Evolutionary conservation across 805 yeast genomes (phyloP).

Genomic region (Pichia cabralensis): DNA sequence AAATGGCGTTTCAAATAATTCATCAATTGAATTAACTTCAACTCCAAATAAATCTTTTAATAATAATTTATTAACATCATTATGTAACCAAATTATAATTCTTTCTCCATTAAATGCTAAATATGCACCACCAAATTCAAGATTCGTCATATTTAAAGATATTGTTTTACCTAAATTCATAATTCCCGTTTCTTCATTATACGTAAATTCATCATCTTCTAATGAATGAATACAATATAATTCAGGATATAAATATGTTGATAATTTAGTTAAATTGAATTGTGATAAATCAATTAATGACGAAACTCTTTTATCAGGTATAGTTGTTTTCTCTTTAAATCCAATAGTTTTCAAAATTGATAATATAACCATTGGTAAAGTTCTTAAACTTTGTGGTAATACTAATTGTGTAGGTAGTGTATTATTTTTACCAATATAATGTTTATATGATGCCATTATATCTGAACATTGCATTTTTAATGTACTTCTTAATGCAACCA

Average conservation of each 20-base stretch:
- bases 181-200: constrained; percentile 30
- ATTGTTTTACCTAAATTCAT: constrained; percentile 42
- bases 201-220: constrained; percentile 45
- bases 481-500: constrained; percentile 24
- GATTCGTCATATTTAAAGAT: constrained; percentile 32
- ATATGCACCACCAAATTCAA: constrained; percentile 66
- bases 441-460: constrained; percentile 50
- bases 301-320: constrained; percentile 57
- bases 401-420: constrained; percentile 54
- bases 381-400: constrained; percentile 70
- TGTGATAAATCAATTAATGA: constrained; percentile 41
- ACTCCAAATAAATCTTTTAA: constrained; percentile 68
- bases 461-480: constrained; percentile 35
- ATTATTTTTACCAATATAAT: constrained; percentile 32
- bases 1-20: constrained; percentile 32
- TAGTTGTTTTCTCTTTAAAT: constrained; percentile 38
- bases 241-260: constrained; percentile 70
- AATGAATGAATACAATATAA: constrained; percentile 63
- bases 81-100: constrained; percentile 58
- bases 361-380: constrained; percentile 57
- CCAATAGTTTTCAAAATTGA: constrained; percentile 63
- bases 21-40: constrained; percentile 32
- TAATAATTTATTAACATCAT: constrained; percentile 54
- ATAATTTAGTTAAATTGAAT: constrained; percentile 45
- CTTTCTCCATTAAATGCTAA: constrained; percentile 60